Conservation (phyloP, 225 moss, liverwort and hornwort species). For the Climacium dendroides region DNA sequence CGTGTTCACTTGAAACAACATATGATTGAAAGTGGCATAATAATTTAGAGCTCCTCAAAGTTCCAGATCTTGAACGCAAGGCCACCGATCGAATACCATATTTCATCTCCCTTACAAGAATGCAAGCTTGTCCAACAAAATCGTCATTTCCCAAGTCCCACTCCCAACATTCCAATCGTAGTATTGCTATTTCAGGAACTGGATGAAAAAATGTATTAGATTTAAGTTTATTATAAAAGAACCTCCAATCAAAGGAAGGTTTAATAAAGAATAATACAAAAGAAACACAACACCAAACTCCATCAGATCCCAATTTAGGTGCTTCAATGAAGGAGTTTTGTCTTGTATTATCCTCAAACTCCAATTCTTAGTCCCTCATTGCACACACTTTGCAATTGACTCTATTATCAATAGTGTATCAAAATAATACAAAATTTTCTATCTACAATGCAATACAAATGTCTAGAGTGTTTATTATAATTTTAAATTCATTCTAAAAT, state of each 20-base stretch:
- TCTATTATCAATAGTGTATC: too few relatives aligned
- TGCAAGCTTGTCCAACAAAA: conserved; percentile 39
- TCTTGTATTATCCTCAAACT: not conserved
- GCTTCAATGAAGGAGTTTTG: not conserved
- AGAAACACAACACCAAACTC: not conserved
- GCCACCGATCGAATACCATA: conserved; percentile 23
- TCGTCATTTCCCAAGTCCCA: conserved; percentile 32
- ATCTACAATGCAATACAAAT: not conserved
- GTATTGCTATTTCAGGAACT: conserved; percentile 33
- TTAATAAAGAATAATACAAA: not conserved
- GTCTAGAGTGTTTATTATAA: too few relatives aligned
- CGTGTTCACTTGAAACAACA: conserved; percentile 15
- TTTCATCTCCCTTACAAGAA: conserved; percentile 7
- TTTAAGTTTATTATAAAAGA: not conserved
- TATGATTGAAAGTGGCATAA: conserved; percentile 33
- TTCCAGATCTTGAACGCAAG: conserved; percentile 7
- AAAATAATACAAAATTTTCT: too few relatives aligned
- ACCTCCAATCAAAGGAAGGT: accelerated
- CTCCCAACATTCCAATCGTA: conserved; percentile 42
- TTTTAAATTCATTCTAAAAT: not conserved
- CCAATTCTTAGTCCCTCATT: not conserved
- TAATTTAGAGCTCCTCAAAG: conserved; percentile 14
- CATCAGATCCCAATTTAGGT: accelerated
- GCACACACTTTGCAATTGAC: not conserved
- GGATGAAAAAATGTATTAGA: not conserved